A percentile compares a stretch with the other conserved stretches of the same genome.
phyloP scores from a whole-genome alignment of 208 protist species.

The Endotrypanum monterogeii region DNA sequence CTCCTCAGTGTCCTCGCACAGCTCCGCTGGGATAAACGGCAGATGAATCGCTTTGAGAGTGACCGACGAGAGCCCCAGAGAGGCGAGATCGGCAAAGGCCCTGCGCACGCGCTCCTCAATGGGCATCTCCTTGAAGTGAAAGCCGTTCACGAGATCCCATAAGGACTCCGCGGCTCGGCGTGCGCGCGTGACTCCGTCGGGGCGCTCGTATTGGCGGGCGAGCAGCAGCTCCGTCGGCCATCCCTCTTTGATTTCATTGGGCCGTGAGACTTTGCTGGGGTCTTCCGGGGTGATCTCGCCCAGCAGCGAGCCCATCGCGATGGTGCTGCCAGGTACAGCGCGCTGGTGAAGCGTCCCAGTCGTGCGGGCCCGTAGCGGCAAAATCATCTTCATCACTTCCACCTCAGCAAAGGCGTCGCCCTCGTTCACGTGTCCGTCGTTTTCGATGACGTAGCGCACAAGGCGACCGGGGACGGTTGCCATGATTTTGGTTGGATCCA shows the following conservation, averaged over 20 bases:
- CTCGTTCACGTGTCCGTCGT: slow-evolving; percentile 91
- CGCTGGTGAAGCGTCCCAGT: slow-evolving; percentile 80
- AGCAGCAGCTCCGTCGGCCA: slow-evolving; percentile 64
- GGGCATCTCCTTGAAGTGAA: slow-evolving; percentile 62
- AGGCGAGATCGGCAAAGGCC: slow-evolving; percentile 66
- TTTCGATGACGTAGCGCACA: slow-evolving; percentile 93
- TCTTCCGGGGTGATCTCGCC: slow-evolving; percentile 94
- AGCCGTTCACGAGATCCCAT: slow-evolving; percentile 73
- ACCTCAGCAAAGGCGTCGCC: slow-evolving; percentile 94
- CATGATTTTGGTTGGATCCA: slow-evolving; percentile 95
- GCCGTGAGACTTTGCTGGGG: slow-evolving; percentile 76
- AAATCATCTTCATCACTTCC: slow-evolving; percentile 99
- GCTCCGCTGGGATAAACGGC: slow-evolving; percentile 39
- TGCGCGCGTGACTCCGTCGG: slow-evolving; percentile 61
- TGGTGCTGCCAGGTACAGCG: slow-evolving; percentile 87
- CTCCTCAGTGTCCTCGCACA: slow-evolving; percentile 11
- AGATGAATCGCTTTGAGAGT: slow-evolving; percentile 52
- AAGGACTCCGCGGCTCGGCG: slow-evolving; percentile 66
- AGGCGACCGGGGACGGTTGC: slow-evolving; percentile 95
- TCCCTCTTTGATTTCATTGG: slow-evolving; percentile 56
- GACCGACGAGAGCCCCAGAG: slow-evolving; percentile 69
- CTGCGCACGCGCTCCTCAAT: slow-evolving; percentile 50
- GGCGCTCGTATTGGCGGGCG: slow-evolving; percentile 56
- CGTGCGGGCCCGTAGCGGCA: slow-evolving; percentile 87
- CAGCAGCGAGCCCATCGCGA: slow-evolving; percentile 94